These are phyloP conservation scores for Pseudonitzschia multiseries DNA, from an alignment of 108 stramenopile genomes.

Conservation along the genomic window DNA sequence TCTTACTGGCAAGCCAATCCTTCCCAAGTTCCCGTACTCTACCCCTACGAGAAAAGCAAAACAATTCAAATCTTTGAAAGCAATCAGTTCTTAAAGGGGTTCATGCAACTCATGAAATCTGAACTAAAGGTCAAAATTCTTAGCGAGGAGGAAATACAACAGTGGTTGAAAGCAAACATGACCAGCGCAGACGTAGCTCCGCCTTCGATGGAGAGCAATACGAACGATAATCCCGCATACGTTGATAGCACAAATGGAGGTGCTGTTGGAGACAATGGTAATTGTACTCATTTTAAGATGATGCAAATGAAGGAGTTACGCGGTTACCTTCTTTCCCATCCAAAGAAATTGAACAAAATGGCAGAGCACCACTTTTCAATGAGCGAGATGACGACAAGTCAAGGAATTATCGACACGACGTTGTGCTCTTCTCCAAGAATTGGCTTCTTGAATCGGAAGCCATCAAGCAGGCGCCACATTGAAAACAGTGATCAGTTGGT, in stretches of 20 bases:
- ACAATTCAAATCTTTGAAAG: background rate
- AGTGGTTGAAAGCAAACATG: background rate
- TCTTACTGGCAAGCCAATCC: conserved; percentile 31
- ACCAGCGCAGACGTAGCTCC: no score
- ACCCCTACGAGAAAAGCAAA: background rate
- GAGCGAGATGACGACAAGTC: background rate
- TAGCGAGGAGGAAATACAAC: background rate
- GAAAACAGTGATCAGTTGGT: conserved; percentile 21
- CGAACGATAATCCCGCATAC: background rate
- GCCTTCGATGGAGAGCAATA: no score
- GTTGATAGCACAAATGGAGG: background rate
- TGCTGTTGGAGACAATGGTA: background rate
- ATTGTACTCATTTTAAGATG: background rate
- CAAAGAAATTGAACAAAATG: conserved; percentile 23
- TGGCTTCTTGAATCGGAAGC: conserved; percentile 36
- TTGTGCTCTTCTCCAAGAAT: conserved; percentile 22
- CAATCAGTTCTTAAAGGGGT: conserved; percentile 35
- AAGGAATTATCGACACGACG: background rate
- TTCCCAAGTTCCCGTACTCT: background rate
- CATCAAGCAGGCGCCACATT: conserved; percentile 23
- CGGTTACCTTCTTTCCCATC: conserved; percentile 32
- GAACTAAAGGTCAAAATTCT: conserved; percentile 10
- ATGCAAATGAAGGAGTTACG: background rate
- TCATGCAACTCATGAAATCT: conserved; percentile 16
- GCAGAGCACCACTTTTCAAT: background rate